A percentile compares a stretch with the other conserved stretches of the same genome.
Evolutionary conservation across 2,329 filamentous ascomycete species (phyloP).

Genomic region (Fusarium sp.): DNA sequence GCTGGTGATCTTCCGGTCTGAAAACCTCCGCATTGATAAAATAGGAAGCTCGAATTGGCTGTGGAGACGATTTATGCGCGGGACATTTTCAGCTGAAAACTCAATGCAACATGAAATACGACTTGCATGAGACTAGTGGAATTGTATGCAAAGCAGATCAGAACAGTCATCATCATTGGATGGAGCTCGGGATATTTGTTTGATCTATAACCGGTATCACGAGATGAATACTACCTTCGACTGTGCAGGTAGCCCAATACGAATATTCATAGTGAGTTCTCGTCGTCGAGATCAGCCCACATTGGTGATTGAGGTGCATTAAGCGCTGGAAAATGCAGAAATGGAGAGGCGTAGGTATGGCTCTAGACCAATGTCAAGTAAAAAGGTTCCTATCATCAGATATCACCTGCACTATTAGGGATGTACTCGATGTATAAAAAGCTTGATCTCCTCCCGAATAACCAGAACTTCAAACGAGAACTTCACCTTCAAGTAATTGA

Average conservation of each 20-base stretch:
- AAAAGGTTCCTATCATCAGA: background rate
- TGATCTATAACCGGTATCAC: background rate
- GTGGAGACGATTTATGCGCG: background rate
- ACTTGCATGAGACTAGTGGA: background rate
- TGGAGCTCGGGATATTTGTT: background rate
- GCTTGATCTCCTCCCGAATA: background rate
- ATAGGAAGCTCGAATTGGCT: background rate
- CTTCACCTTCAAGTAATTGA: background rate
- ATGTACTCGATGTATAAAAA: background rate
- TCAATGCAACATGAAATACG: background rate
- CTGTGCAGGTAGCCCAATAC: background rate
- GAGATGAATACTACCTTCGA: background rate
- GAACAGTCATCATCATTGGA: background rate
- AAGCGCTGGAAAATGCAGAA: background rate
- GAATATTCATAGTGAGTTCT: background rate
- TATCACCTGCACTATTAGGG: rapidly evolving
- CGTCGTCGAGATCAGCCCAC: background rate
- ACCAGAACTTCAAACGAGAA: background rate
- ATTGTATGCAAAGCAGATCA: background rate
- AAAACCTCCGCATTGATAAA: background rate
- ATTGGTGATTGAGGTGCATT: background rate
- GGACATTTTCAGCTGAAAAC: background rate
- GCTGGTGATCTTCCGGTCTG: background rate
- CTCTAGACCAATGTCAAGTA: background rate
- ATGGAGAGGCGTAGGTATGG: background rate